A percentile compares a stretch with the other conserved stretches of the same genome.
Evolutionary conservation across 352 stramenopile genomes (phyloP).

Genomic region (Hyaloperonospora arabidopsidis): DNA sequence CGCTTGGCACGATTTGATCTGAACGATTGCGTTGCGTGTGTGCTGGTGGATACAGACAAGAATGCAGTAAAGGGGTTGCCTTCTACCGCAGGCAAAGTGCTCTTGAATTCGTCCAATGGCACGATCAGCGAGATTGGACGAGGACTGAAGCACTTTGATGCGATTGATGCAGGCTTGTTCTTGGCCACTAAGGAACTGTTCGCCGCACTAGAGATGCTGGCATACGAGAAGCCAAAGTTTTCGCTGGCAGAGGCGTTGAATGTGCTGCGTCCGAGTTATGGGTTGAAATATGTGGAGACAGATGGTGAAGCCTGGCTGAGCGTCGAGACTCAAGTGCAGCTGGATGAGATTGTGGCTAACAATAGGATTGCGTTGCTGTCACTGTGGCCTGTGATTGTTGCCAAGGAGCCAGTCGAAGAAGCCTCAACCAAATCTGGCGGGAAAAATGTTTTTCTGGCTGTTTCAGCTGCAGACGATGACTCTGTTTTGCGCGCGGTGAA

Average conservation of each 20-base stretch:
- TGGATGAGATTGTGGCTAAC: constrained; percentile 46
- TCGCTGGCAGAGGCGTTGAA: constrained; percentile 79
- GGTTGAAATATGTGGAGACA: constrained; percentile 64
- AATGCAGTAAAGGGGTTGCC: constrained; percentile 52
- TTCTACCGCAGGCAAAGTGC: constrained; percentile 60
- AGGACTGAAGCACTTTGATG: constrained; percentile 61
- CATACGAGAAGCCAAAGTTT: constrained; percentile 80
- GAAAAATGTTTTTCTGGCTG: constrained; percentile 73
- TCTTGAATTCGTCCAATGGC: constrained; percentile 36
- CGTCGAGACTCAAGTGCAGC: constrained; percentile 70
- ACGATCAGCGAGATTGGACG: constrained; percentile 63
- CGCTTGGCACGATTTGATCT: constrained; percentile 67
- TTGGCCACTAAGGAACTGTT: constrained; percentile 63
- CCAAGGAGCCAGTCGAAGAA: constrained; percentile 41
- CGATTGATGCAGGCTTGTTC: constrained; percentile 72
- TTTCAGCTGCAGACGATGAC: constrained; percentile 70
- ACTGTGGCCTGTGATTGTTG: constrained; percentile 72
- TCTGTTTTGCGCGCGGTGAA: constrained; percentile 63
- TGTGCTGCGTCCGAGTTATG: constrained; percentile 67
- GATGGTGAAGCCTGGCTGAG: constrained; percentile 63
- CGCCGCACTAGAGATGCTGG: constrained; percentile 73
- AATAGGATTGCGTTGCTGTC: constrained; percentile 52
- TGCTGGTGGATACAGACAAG: constrained; percentile 65
- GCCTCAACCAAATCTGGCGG: constrained; percentile 16
- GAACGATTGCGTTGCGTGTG: constrained; percentile 60